Evolutionary conservation across 768 basidiomycete genomes (phyloP).

Genomic region (Strobilomyces dryophilus): DNA sequence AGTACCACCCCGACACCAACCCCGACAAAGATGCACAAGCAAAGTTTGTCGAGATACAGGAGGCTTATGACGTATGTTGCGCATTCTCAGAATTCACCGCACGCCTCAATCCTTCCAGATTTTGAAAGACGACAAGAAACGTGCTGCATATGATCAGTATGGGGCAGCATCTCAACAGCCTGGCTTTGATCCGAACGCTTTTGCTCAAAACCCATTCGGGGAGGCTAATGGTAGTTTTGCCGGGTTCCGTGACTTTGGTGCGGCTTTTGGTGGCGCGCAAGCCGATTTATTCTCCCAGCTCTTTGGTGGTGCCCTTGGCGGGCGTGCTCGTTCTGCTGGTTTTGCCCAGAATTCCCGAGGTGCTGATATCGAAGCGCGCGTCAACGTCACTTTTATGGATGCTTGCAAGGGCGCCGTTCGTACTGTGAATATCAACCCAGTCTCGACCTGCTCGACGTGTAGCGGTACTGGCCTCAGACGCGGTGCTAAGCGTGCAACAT

Average conservation of each 20-base stretch:
- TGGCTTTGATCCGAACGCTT: constrained; percentile 91
- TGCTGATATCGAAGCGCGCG: constrained; percentile 73
- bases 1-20: constrained; percentile 98
- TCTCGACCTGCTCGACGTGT: constrained; percentile 82
- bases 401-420: constrained; percentile 87
- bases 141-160: constrained; percentile 86
- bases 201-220: constrained; percentile 51
- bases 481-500: constrained; percentile 79
- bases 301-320: constrained; percentile 66
- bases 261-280: constrained; percentile 49
- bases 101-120: constrained; percentile 47
- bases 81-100: constrained; percentile 12
- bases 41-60: constrained; percentile 95
- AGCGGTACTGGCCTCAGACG: constrained; percentile 81
- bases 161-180: constrained; percentile 90
- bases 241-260: constrained; percentile 69
- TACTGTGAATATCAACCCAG: constrained; percentile 71
- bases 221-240: constrained; percentile 55
- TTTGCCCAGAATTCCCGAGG: constrained; percentile 51
- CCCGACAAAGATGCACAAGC: constrained; percentile 87
- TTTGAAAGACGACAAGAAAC: constrained; percentile 92
- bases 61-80: constrained; percentile 86
- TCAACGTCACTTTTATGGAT: constrained; percentile 85
- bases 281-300: constrained; percentile 83
- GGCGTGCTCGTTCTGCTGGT: constrained; percentile 40